Evolutionary conservation across 2,329 filamentous ascomycete genomes (phyloP), one percentile per base, ranked within the genome.

Genomic region (Ilyonectria destructans): DNA sequence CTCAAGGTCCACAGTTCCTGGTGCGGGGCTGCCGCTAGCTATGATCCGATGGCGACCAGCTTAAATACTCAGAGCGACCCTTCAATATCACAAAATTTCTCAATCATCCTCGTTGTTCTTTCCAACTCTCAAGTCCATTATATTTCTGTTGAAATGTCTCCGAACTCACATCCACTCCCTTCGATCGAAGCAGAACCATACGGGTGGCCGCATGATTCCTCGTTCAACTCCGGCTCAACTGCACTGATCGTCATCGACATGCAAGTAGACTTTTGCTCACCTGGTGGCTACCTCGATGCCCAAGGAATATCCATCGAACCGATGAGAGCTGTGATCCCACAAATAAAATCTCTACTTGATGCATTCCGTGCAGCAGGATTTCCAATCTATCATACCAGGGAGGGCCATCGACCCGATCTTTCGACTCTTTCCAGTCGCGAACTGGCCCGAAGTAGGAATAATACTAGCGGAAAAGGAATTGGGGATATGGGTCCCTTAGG

Each of bases 261-360:
- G 58, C 58, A 61, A n/a, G 40, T 45, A 17, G 58, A 61, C 35
- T 61, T 61, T 45, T 61, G 58, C 17, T 43, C 48, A 2, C 58
- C 48, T 6, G 58, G 58, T 2, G 58, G 48, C 17, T 61, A 61
- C 48, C 23, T 61, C 4, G 58, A 61, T 3, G 21, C 48, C 6
- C 58, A 61, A 23, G 58, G 58, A 10, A 52, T 61, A 13, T 26
- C 58, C 6, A 54, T 61, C 7, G 58, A 61, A 15, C 43, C 58
- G 0, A 43, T 19, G 6, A 13, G 58, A n/a, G 58, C 58, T 4
- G 48, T 61, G 17, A 61, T 61, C 21, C 58, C 58, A 2, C 33
- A 43, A 8, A 61, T 61, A 43, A 46, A 61, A 6, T 21, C 10
- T 3, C 48, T 61, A 10, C 48, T 61, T 13, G 21, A 17, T 6